Percentiles rank a stretch among this genome's conserved stretches.
These are phyloP conservation scores for Coniosporium apollinis DNA, from an alignment of 495 filamentous ascomycete species.

Conservation along the genomic window DNA sequence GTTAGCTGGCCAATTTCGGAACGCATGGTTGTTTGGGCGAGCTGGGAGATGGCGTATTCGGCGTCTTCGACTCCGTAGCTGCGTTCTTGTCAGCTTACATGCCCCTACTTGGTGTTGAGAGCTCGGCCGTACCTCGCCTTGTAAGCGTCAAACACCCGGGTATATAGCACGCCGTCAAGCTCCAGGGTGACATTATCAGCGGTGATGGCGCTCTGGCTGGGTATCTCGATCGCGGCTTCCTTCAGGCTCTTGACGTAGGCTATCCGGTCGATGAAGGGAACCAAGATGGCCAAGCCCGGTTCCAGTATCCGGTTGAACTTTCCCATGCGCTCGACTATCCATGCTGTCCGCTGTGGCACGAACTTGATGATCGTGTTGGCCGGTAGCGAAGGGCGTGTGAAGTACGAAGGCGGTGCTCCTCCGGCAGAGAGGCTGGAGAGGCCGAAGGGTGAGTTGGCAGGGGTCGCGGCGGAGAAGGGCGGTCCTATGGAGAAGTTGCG, in stretches of 20 bases:
- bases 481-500: no score
- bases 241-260: constrained; percentile 96
- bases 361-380: constrained; percentile 93
- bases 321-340: constrained; percentile 99
- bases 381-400: constrained; percentile 48
- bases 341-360: constrained; percentile 96
- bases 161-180: constrained; percentile 89
- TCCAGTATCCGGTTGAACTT: constrained; percentile 85
- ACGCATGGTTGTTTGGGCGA: constrained; percentile 97
- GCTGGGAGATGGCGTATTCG: constrained; percentile 94
- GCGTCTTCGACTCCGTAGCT: constrained; percentile 98
- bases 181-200: constrained; percentile 97
- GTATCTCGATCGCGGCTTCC: constrained; percentile 90
- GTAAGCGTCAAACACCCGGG: constrained; percentile 89
- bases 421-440: no score
- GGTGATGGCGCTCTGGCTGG: constrained; percentile 89
- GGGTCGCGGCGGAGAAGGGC: no score
- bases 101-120: no score
- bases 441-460: no score
- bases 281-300: constrained; percentile 74
- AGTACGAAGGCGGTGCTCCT: constrained; percentile 29
- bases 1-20: constrained; percentile 92
- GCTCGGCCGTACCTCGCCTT: constrained; percentile 57
- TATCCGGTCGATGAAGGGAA: constrained; percentile 88
- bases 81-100: background rate